Evolutionary conservation across 805 yeast genomes (phyloP).

Genomic region (Myxozyma neotropica): DNA sequence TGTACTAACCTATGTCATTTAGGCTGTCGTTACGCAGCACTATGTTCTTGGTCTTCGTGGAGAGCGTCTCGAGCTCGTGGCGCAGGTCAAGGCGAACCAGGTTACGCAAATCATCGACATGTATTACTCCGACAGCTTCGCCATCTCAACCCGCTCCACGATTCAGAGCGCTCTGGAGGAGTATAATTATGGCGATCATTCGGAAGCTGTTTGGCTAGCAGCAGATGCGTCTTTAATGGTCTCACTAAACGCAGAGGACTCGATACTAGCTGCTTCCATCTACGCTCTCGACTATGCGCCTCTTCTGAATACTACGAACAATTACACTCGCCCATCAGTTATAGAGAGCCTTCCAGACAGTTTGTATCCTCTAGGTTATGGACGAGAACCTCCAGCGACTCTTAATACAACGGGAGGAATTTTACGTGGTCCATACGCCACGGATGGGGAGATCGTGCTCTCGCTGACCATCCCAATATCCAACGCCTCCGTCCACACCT

Average conservation of each 20-base stretch:
- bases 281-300: slow-evolving; percentile 61
- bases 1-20: slow-evolving; percentile 43
- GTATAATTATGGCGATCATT: slow-evolving; percentile 72
- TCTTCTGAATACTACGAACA: slow-evolving; percentile 51
- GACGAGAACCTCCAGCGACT: slow-evolving; percentile 50
- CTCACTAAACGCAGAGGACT: slow-evolving; percentile 63
- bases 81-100: slow-evolving; percentile 80
- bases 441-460: slow-evolving; percentile 54
- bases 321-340: slow-evolving; percentile 42
- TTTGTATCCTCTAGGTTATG: slow-evolving; percentile 55
- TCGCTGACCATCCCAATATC: slow-evolving; percentile 79
- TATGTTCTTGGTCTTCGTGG: slow-evolving; percentile 64
- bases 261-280: slow-evolving; percentile 63
- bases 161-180: slow-evolving; percentile 62
- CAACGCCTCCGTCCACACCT: slow-evolving; percentile 68
- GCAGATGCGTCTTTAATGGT: slow-evolving; percentile 57
- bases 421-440: slow-evolving; percentile 66
- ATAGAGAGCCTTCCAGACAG: slow-evolving; percentile 36
- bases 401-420: slow-evolving; percentile 51
- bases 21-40: slow-evolving; percentile 45
- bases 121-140: slow-evolving; percentile 67
- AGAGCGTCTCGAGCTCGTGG: slow-evolving; percentile 73
- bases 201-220: slow-evolving; percentile 51
- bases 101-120: slow-evolving; percentile 66
- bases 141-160: slow-evolving; percentile 63